Evolutionary conservation across 305 asterid species (phyloP).

Genomic region (Plantago lanceolata): DNA sequence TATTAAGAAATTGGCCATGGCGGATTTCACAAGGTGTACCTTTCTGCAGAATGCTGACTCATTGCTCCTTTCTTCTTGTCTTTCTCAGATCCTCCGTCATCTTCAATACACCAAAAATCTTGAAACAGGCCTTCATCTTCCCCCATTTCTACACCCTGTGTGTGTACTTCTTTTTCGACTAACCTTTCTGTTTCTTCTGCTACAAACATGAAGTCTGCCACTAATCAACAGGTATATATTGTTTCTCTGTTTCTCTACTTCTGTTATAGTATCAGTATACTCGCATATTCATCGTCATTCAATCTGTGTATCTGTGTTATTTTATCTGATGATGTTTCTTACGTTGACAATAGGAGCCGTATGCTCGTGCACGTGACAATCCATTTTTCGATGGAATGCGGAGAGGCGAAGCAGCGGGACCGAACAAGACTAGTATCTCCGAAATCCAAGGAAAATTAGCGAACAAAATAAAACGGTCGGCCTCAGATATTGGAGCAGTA

Average conservation of each 20-base stretch:
- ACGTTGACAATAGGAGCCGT: conserved; percentile 34
- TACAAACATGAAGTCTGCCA: conserved; percentile 34
- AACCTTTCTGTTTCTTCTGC: conserved; percentile 17
- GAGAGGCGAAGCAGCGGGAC: conserved; percentile 48
- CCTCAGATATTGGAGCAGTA: conserved; percentile 49
- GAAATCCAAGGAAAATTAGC: conserved; percentile 36
- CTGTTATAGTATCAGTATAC: conserved; percentile 1
- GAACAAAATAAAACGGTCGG: conserved; percentile 32
- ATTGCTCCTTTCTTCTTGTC: conserved; percentile 16
- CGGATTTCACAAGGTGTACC: conserved; percentile 38
- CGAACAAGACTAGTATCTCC: conserved; percentile 34
- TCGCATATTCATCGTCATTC: background rate
- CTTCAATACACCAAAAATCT: too few species aligned
- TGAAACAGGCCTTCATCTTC: background rate
- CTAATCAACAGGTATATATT: conserved; percentile 30
- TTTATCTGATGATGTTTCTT: conserved; percentile 3
- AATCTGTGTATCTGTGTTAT: background rate
- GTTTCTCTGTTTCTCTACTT: conserved; percentile 6
- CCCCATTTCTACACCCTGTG: background rate
- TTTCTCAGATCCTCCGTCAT: conserved; percentile 23
- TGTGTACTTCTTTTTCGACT: conserved; percentile 15
- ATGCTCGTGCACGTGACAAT: conserved; percentile 57
- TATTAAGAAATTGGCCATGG: conserved; percentile 19
- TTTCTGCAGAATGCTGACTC: conserved; percentile 7
- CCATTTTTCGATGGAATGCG: conserved; percentile 67